Percentiles rank a stretch among this genome's conserved stretches.
Conservation (phyloP, 768 basidiomycete species). For the Boletus pseudopeckii region DNA sequence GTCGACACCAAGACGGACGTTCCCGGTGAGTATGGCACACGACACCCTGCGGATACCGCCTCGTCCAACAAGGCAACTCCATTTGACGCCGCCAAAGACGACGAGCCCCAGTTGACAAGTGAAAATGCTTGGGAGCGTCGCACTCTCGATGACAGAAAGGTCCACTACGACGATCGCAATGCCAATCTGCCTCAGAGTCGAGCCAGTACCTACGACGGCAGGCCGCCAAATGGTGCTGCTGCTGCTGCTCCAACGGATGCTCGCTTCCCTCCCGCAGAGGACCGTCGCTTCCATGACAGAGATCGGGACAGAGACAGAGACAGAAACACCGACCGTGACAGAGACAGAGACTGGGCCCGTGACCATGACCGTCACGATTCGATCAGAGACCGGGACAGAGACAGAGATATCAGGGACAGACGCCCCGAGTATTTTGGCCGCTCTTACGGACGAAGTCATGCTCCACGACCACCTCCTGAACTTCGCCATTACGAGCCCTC, state of each 20-base stretch:
- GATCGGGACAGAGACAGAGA: conserved; percentile 34
- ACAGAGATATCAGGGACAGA: conserved; percentile 33
- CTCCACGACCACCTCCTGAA: conserved; percentile 43
- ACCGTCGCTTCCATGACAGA: conserved; percentile 33
- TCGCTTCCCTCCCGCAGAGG: conserved; percentile 24
- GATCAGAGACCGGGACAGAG: conserved; percentile 32
- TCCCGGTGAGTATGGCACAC: conserved; percentile 30
- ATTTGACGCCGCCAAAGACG: conserved; percentile 29
- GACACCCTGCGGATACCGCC: conserved; percentile 20
- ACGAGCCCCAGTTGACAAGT: conserved; percentile 23
- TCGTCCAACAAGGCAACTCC: conserved; percentile 22
- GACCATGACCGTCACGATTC: conserved; percentile 31
- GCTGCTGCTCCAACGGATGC: conserved; percentile 4
- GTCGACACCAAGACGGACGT: conserved; percentile 12
- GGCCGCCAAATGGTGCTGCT: conserved; percentile 8
- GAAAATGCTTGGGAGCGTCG: conserved; percentile 30
- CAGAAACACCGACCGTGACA: conserved; percentile 32
- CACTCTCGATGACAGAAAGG: conserved; percentile 30
- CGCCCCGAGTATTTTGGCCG: conserved; percentile 37
- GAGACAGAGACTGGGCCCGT: conserved; percentile 34
- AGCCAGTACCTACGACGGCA: conserved; percentile 9
- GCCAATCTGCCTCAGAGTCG: conserved; percentile 13
- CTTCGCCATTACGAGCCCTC: conserved; percentile 47
- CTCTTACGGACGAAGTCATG: conserved; percentile 38
- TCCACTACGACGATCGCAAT: conserved; percentile 25